Percentiles rank a stretch among this genome's conserved stretches.
phyloP scores from a whole-genome alignment of 73 alveolate species.

The Breviolum minutum region DNA sequence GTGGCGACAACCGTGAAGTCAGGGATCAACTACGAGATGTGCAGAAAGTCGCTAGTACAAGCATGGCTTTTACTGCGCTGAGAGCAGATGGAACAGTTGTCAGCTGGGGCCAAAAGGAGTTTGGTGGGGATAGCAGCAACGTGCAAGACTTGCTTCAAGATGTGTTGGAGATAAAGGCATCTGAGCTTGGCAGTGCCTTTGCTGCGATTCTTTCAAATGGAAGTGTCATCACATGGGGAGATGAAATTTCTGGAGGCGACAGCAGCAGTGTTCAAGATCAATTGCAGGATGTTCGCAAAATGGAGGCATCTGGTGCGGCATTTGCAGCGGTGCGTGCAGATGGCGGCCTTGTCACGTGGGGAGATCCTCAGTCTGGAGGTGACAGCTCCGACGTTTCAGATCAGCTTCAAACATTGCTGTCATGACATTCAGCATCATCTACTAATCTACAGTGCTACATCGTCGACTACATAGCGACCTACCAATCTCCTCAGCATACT shows the following conservation, averaged over 20 bases:
- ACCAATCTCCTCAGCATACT: too few relatives aligned
- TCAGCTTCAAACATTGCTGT: not conserved
- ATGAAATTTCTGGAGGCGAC: conserved; percentile 5
- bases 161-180: not conserved
- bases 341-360: not conserved
- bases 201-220: not conserved
- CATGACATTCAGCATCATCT: not conserved
- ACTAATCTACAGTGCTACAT: not conserved
- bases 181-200: conserved; percentile 1
- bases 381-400: not conserved
- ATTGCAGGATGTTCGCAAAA: not conserved
- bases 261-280: conserved; percentile 3
- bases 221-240: conserved; percentile 18
- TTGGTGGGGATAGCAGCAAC: conserved; percentile 1
- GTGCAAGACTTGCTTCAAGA: not conserved
- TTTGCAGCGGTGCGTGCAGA: not conserved
- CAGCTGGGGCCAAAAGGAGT: conserved; percentile 29
- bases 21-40: not conserved
- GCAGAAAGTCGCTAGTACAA: not conserved
- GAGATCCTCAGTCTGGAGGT: conserved; percentile 1
- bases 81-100: not conserved
- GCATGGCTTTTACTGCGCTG: conserved; percentile 22
- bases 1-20: conserved; percentile 6
- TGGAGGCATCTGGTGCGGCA: not conserved
- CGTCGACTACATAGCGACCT: too few relatives aligned